Percentiles rank a stretch among this genome's conserved stretches.
phyloP scores from a whole-genome alignment of 768 basidiomycete genomes.

The Hericium erinaceus region DNA sequence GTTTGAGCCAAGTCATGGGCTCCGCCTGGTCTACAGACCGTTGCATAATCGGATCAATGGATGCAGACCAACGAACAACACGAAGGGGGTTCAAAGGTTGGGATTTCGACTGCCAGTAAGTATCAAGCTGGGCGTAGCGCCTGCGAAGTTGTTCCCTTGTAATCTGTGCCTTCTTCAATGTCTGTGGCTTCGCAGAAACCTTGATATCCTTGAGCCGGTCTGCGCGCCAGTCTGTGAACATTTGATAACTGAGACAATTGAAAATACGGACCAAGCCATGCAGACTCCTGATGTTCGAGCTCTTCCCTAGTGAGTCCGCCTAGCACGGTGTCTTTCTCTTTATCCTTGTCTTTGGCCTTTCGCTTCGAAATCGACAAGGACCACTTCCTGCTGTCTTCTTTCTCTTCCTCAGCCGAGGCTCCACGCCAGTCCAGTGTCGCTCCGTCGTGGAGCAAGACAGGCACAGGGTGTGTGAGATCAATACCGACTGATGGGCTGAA shows the following conservation, averaged over 20 bases:
- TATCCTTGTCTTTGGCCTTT: slow-evolving; percentile 44
- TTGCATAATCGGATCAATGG: slow-evolving; percentile 37
- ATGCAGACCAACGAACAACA: slow-evolving; percentile 53
- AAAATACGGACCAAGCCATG: slow-evolving; percentile 6
- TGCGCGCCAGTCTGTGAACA: no score
- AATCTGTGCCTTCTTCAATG: slow-evolving; percentile 54
- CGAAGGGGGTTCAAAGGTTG: slow-evolving; percentile 35
- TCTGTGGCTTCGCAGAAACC: slow-evolving; percentile 38
- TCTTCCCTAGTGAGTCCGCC: slow-evolving; percentile 16
- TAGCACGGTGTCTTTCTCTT: slow-evolving; percentile 34
- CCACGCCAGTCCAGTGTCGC: slow-evolving; percentile 68
- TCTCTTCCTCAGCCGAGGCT: slow-evolving; percentile 44
- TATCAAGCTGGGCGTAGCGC: slow-evolving; percentile 50
- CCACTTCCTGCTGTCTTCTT: slow-evolving; percentile 49
- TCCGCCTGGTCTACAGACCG: slow-evolving; percentile 54
- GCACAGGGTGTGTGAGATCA: slow-evolving; percentile 50
- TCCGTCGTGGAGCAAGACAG: slow-evolving; percentile 60
- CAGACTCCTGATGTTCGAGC: slow-evolving; percentile 50
- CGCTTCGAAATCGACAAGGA: slow-evolving; percentile 46
- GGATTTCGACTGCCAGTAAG: slow-evolving; percentile 24
- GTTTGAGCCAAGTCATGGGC: slow-evolving; percentile 67
- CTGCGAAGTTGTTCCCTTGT: slow-evolving; percentile 56
- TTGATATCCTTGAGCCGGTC: slow-evolving; percentile 25
- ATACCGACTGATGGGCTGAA: slow-evolving; percentile 57
- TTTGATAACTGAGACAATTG: no score